Base-by-base conservation (phyloP, 2,329 filamentous ascomycete species). In the Zelopaecilomyces penicillatus region DNA sequence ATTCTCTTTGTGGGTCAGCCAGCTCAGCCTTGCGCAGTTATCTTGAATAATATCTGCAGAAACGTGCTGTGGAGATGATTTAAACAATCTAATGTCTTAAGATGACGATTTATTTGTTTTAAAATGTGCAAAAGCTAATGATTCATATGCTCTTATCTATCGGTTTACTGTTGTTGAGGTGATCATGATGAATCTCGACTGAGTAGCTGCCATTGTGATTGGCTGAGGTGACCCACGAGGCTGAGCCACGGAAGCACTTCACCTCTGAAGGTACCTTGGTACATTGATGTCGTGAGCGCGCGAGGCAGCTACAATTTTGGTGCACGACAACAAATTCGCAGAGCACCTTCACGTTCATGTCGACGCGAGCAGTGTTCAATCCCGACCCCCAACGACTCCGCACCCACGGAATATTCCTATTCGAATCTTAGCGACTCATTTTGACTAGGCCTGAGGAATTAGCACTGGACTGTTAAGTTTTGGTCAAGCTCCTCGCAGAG, bases 301-400 rank as follows among this genome's bases (percentile, higher is more conserved):
- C 46, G 46, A 48, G 37, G 36, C 33, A 37, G 43, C 39, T 42
- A 37, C 32, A 48, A 46, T 48, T 48, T 48, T 48, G 43, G 37
- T 40, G 39, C 31, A 48, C 45, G 46, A 45, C 46, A 48, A 48
- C 46, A 48, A 42, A 48, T 27, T 37, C 12, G 36, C 36, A 35
- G 28, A 43, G 43, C 36, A 41, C 19, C 19, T 19, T 19, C 19
- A 19, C 19, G 19, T 19, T 3, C 19, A 19, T 19, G 19, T 19
- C 19, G 19, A 19, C 19, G 19, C 19, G 19, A 19, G 19, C 19
- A 19, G 19, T 19, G 19, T 19, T 19, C 19, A 19, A 19, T 19
- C 19, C 19, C 19, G 19, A 19, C 19, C 19, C 19, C 19, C 19
- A 19, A 19, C 19, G 19, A 19, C 19, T 19, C 19, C 19, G 19